Conservation (phyloP, 768 basidiomycete species). For the Fomitopsis serialis region DNA sequence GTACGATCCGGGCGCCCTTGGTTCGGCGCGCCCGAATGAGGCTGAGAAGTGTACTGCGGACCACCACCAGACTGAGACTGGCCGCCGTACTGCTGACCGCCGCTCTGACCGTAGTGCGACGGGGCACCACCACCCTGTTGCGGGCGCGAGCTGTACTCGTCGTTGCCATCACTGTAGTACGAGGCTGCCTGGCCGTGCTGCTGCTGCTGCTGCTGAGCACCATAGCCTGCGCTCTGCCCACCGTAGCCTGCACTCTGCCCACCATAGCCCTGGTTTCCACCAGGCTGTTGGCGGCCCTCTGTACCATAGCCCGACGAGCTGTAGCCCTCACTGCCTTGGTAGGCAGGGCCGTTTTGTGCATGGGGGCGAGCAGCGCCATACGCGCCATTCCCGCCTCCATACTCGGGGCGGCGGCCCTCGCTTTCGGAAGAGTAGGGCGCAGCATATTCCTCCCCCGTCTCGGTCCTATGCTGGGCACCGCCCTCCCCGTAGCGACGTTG, state of each 20-base stretch:
- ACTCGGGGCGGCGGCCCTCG: background rate
- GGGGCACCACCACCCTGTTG: background rate
- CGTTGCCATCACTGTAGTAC: background rate
- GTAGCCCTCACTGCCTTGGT: background rate
- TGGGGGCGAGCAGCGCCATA: background rate
- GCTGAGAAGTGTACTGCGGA: constrained; percentile 53
- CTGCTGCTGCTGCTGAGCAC: background rate
- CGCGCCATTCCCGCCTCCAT: background rate
- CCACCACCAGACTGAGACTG: constrained; percentile 50
- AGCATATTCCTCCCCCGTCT: too few species aligned
- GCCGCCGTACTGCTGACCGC: background rate
- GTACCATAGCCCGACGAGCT: background rate
- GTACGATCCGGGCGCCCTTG: constrained; percentile 17
- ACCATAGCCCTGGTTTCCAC: background rate
- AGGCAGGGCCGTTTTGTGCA: background rate
- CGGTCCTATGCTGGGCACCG: background rate
- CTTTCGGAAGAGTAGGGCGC: too few species aligned
- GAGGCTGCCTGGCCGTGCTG: background rate
- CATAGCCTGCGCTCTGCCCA: too few species aligned
- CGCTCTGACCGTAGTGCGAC: background rate
- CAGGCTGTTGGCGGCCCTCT: constrained; percentile 1
- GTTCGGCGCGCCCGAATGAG: constrained; percentile 31
- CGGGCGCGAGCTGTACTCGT: background rate
- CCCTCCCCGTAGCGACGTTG: background rate
- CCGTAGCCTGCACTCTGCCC: background rate